Evolutionary conservation across 192 early-diverging fungal species (phyloP).

Genomic region (Helicostylum pulchrum): DNA sequence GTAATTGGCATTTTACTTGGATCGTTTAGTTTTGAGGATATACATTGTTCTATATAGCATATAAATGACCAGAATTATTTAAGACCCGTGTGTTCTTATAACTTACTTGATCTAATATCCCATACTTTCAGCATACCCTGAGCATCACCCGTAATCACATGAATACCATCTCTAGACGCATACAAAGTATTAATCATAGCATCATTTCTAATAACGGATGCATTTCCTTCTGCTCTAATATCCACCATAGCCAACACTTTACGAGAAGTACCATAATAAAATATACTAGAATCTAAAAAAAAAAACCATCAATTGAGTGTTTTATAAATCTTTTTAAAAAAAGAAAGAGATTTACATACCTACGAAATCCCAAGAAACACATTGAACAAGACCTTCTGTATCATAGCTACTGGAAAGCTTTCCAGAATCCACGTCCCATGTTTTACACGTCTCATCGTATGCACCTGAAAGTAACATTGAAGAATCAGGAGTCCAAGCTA

Average conservation of each 20-base stretch:
- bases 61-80: background rate
- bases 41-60: conserved; percentile 41
- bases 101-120: conserved; percentile 76
- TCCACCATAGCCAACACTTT: conserved; percentile 70
- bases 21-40: conserved; percentile 62
- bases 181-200: conserved; percentile 82
- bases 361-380: conserved; percentile 69
- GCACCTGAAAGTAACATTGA: conserved; percentile 64
- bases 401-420: conserved; percentile 62
- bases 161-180: conserved; percentile 67
- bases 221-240: conserved; percentile 29
- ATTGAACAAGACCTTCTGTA: conserved; percentile 83
- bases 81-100: background rate
- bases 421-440: conserved; percentile 72
- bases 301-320: background rate
- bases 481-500: conserved; percentile 74
- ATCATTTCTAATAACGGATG: conserved; percentile 57
- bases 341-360: conserved; percentile 41
- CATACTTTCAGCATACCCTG: conserved; percentile 88
- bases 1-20: conserved; percentile 74
- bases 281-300: conserved; percentile 63
- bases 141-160: conserved; percentile 81
- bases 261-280: conserved; percentile 75
- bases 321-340: background rate
- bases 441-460: conserved; percentile 79